Conservation (phyloP, 768 basidiomycete species). For the Hypholoma fasciculare region DNA sequence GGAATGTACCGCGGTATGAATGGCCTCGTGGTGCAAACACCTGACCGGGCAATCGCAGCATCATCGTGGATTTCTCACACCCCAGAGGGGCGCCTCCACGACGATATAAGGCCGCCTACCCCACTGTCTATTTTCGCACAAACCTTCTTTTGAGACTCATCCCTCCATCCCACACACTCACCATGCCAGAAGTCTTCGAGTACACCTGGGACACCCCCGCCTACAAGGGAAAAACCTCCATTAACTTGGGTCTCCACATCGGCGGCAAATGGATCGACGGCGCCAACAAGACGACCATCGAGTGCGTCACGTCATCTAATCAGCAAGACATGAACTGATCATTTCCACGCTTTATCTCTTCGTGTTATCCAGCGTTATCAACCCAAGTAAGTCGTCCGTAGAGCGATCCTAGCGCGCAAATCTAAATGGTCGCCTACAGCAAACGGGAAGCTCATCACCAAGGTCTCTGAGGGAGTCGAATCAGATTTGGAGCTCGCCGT, state of each 20-base stretch:
- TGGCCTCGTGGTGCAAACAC: background rate
- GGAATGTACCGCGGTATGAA: background rate
- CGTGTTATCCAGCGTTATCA: conserved; percentile 45
- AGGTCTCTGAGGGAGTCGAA: conserved; percentile 57
- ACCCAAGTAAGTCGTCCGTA: conserved; percentile 41
- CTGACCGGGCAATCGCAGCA: background rate
- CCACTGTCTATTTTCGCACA: background rate
- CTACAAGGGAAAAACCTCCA: conserved; percentile 57
- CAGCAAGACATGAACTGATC: too few species aligned
- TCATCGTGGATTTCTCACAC: background rate
- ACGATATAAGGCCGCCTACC: background rate
- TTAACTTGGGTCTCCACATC: conserved; percentile 75
- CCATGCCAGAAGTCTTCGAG: conserved; percentile 38
- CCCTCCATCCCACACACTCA: background rate
- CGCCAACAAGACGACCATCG: conserved; percentile 57
- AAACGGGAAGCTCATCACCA: conserved; percentile 61
- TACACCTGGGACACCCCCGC: conserved; percentile 52
- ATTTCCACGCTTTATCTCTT: too few species aligned
- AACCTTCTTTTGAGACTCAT: background rate
- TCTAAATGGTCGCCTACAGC: conserved; percentile 37
- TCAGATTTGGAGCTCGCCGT: conserved; percentile 82
- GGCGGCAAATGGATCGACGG: conserved; percentile 66
- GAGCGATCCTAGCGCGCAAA: conserved; percentile 23
- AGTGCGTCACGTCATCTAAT: conserved; percentile 42
- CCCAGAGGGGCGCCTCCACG: background rate